Base-by-base conservation (phyloP, 768 basidiomycete species). In the Mycena vulgaris region DNA sequence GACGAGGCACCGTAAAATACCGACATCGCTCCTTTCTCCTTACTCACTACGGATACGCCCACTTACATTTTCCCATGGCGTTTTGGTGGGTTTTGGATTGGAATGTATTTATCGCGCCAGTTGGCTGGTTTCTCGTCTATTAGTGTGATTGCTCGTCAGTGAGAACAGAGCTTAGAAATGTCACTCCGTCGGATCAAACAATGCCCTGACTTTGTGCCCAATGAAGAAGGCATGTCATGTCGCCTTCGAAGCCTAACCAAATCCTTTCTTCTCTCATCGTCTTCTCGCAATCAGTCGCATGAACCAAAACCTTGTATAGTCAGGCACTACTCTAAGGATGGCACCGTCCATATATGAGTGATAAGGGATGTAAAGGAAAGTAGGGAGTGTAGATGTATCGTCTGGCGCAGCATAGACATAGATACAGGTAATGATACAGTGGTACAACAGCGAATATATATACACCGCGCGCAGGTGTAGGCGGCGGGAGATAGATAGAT, bases 391-490 rank as follows among this genome's bases (percentile, higher is more conserved):
- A 45, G 55, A 42, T 47, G 23, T 30, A 42, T 31, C 52, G n/a
- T n/a, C n/a, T n/a, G n/a, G n/a, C 27, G 42, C 4, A 25, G 35
- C 40, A 14, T 6, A 39, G 5, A 21, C 30, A 37, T 48, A 69
- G n/a, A 58, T 53, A 64, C 39, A 58, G 21, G 62, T 58, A 58
- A 52, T 69, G 35, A 70, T 70, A 70, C 69, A 70, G 52, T 64
- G 53, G 39, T 70, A 70, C 69, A 70, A 65, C 69, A 70, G 39
- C 39, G n/a, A 64, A 57, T 8, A 56, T 59, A 68, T 68, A 57
- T 42, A 68, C 51, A 56, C 5, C 55, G 42, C 52, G 60, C 52
- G 45, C 10, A 55, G 23, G 27, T 25, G 60, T 0, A 37, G 39
- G 49, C 61, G 3, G 45, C 55, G 33, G 8, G 56, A 19, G 27